These are phyloP conservation scores for Blastobotrys americana DNA, from an alignment of 805 yeast genomes.

Conservation along the genomic window DNA sequence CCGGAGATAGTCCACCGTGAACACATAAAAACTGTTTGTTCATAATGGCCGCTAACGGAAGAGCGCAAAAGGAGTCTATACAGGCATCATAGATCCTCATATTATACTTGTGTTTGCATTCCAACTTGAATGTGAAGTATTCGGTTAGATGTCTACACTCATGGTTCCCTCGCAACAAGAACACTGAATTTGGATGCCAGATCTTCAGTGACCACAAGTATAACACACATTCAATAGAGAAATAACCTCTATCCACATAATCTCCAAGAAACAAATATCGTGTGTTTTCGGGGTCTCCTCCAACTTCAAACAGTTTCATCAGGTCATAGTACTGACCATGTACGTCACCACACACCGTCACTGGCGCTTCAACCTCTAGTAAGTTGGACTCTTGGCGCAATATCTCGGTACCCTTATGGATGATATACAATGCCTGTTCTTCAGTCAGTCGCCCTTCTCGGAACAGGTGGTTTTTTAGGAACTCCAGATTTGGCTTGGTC, in stretches of 20 bases:
- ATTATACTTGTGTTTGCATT: constrained; percentile 80
- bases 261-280: constrained; percentile 84
- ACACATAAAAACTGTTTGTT: constrained; percentile 91
- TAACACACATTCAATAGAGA: constrained; percentile 64
- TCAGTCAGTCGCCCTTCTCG: constrained; percentile 74
- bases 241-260: constrained; percentile 91
- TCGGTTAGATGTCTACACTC: constrained; percentile 91
- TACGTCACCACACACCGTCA: constrained; percentile 94
- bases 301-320: constrained; percentile 84
- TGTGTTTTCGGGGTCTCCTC: constrained; percentile 77
- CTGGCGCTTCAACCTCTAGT: constrained; percentile 79
- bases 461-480: constrained; percentile 64
- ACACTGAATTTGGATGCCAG: constrained; percentile 63
- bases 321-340: constrained; percentile 93
- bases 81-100: constrained; percentile 59
- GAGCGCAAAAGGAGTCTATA: constrained; percentile 69
- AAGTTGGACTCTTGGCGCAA: constrained; percentile 71
- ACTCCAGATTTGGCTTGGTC: constrained; percentile 58
- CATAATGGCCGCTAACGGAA: constrained; percentile 91
- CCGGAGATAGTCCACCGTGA: constrained; percentile 94
- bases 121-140: constrained; percentile 86
- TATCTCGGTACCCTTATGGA: constrained; percentile 55
- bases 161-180: constrained; percentile 88
- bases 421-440: constrained; percentile 60
- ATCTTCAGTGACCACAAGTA: constrained; percentile 74